Evolutionary conservation across 1,284 basidiomycete species (phyloP).

Genomic region (Moesziomyces parantarcticus): DNA sequence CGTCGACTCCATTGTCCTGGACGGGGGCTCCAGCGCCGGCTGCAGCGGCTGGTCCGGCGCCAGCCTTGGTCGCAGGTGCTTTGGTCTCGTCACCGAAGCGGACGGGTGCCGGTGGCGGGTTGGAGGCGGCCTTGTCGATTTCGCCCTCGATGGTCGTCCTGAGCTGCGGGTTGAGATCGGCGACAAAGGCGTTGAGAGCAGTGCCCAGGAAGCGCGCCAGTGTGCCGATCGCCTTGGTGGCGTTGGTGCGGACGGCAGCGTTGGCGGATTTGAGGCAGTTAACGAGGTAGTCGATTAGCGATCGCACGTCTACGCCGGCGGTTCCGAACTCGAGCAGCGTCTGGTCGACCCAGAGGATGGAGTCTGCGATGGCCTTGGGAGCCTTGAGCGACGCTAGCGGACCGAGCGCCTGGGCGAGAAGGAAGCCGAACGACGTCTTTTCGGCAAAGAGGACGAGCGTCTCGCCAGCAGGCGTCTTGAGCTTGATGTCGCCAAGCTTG

Average conservation of each 20-base stretch:
- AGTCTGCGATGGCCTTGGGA: conserved; percentile 94
- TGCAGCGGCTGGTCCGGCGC: conserved; percentile 5
- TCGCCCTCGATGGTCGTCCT: conserved; percentile 89
- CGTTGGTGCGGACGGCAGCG: conserved; percentile 89
- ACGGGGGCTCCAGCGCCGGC: conserved; percentile 10
- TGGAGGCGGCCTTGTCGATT: conserved; percentile 91
- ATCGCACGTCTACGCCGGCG: conserved; percentile 82
- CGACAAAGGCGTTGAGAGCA: conserved; percentile 91
- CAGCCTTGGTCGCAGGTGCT: conserved; percentile 23
- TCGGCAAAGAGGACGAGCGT: conserved; percentile 84
- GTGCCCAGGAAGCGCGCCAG: conserved; percentile 88
- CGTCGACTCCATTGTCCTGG: conserved; percentile 43
- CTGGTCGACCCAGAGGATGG: conserved; percentile 87
- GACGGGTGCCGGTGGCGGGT: conserved; percentile 80
- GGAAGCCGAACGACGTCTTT: conserved; percentile 92
- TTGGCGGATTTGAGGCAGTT: conserved; percentile 90
- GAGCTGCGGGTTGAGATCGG: conserved; percentile 93
- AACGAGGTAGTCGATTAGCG: conserved; percentile 91
- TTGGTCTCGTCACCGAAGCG: conserved; percentile 52
- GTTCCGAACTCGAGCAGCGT: conserved; percentile 93
- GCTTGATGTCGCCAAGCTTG: conserved; percentile 94
- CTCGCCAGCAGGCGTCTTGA: conserved; percentile 97
- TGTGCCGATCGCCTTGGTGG: conserved; percentile 93
- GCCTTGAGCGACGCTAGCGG: conserved; percentile 74
- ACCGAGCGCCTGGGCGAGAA: conserved; percentile 79